Percentiles rank a stretch among this genome's conserved stretches.
Conservation (phyloP, 140 eudicot genomes). For the Anethum foeniculum region DNA sequence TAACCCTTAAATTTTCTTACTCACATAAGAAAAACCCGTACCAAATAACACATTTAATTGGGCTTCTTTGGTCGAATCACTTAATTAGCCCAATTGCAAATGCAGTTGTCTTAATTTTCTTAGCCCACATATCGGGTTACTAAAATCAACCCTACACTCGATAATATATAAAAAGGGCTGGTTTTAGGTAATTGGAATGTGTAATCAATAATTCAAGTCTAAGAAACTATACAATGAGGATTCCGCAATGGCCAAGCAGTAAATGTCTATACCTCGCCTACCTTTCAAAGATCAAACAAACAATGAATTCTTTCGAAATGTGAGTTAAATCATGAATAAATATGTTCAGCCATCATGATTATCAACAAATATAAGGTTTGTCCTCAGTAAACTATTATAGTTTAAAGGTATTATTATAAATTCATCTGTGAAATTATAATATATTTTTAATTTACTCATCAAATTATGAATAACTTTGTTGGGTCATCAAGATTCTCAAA, state of each 20-base stretch:
- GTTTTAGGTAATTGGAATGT: neutral
- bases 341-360: neutral
- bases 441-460: neutral
- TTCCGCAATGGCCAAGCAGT: neutral
- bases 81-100: neutral
- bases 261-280: neutral
- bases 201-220: neutral
- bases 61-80: neutral
- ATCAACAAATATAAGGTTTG: neutral
- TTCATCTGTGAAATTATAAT: neutral
- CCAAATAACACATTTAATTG: neutral
- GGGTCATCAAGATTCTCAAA: constrained; percentile 1
- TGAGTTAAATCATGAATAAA: neutral
- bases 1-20: neutral
- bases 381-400: neutral
- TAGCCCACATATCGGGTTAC: neutral
- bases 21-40: neutral
- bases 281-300: neutral
- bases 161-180: neutral
- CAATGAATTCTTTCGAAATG: neutral
- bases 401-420: neutral
- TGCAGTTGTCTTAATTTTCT: neutral
- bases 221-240: neutral
- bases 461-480: neutral
- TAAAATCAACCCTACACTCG: neutral